Evolutionary conservation across 179 eudicot species (phyloP).

Genomic region (Gypsophila paniculata): DNA sequence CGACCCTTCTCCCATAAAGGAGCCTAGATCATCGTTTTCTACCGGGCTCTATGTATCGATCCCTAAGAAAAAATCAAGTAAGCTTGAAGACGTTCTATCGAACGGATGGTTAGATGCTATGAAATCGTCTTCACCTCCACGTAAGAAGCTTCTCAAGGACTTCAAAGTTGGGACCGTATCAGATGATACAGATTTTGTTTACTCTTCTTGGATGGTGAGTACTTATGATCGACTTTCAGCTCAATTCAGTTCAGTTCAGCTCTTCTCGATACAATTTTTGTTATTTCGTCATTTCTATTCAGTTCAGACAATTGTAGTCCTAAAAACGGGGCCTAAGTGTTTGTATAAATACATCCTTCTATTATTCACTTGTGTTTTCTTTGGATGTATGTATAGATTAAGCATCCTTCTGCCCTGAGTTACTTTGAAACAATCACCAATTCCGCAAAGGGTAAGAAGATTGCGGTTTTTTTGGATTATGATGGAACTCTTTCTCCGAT

Average conservation of each 20-base stretch:
- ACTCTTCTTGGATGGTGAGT: slow-evolving; percentile 37
- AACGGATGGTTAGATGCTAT: slow-evolving; percentile 45
- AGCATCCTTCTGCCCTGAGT: slow-evolving; percentile 36
- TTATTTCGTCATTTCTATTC: too few relatives aligned
- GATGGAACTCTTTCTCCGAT: slow-evolving; percentile 46
- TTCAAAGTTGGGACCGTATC: slow-evolving; percentile 22
- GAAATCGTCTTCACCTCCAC: slow-evolving; percentile 45
- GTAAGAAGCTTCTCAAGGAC: slow-evolving; percentile 32
- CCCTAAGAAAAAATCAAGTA: slow-evolving; percentile 28
- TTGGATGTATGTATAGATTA: slow-evolving; percentile 17
- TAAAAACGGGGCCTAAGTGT: too few relatives aligned
- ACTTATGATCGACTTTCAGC: too few relatives aligned
- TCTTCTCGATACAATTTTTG: too few relatives aligned
- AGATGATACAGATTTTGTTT: slow-evolving; percentile 30
- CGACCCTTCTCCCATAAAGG: slow-evolving; percentile 33
- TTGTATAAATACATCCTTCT: too few relatives aligned
- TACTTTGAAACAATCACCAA: slow-evolving; percentile 25
- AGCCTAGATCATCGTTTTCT: slow-evolving; percentile 31
- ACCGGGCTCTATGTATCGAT: slow-evolving; percentile 30
- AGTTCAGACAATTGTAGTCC: too few relatives aligned
- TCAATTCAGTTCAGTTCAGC: too few relatives aligned
- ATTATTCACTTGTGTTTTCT: slow-evolving; percentile 1
- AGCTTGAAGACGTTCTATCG: slow-evolving; percentile 34
- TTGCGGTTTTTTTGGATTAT: slow-evolving; percentile 38
- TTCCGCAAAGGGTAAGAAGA: slow-evolving; percentile 33